phyloP scores from a whole-genome alignment of 2,329 filamentous ascomycete species.

The Plenodomus biglobosus region DNA sequence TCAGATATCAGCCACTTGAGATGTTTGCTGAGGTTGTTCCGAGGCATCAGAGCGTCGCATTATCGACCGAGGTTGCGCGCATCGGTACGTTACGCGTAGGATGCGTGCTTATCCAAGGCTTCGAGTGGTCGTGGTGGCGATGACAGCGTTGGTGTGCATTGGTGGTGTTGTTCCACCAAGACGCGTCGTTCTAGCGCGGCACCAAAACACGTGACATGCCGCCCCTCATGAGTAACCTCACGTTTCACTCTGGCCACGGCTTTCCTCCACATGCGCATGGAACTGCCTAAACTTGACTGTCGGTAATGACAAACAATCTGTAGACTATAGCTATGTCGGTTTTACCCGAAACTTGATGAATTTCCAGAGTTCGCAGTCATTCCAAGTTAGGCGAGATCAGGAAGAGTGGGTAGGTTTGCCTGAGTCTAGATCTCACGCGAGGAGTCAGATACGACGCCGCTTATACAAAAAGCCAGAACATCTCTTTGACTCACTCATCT shows the following conservation, averaged over 20 bases:
- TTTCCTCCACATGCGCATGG: not conserved
- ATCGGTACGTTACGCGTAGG: conserved; percentile 28
- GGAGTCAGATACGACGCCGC: too few species aligned
- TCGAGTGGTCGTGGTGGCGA: conserved; percentile 25
- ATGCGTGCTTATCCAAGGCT: conserved; percentile 11
- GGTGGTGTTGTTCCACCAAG: conserved; percentile 21
- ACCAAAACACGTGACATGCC: conserved; percentile 31
- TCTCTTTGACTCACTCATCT: too few species aligned
- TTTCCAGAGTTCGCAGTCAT: too few species aligned
- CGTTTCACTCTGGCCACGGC: not conserved
- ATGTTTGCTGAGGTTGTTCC: conserved; percentile 52
- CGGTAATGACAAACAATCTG: too few species aligned
- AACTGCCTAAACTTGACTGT: not conserved
- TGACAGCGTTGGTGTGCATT: conserved; percentile 10
- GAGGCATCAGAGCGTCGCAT: conserved; percentile 49
- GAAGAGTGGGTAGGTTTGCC: too few species aligned
- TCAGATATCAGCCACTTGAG: conserved; percentile 51
- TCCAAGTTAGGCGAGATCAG: too few species aligned
- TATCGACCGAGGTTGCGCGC: conserved; percentile 15
- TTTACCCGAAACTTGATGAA: too few species aligned
- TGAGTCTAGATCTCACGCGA: too few species aligned
- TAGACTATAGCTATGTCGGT: too few species aligned
- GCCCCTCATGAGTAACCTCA: conserved; percentile 1
- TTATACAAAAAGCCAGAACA: too few species aligned
- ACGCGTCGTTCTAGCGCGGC: conserved; percentile 1